These are phyloP conservation scores for Gloeophyllum trabeum DNA, from an alignment of 768 basidiomycete species.

Conservation along the genomic window DNA sequence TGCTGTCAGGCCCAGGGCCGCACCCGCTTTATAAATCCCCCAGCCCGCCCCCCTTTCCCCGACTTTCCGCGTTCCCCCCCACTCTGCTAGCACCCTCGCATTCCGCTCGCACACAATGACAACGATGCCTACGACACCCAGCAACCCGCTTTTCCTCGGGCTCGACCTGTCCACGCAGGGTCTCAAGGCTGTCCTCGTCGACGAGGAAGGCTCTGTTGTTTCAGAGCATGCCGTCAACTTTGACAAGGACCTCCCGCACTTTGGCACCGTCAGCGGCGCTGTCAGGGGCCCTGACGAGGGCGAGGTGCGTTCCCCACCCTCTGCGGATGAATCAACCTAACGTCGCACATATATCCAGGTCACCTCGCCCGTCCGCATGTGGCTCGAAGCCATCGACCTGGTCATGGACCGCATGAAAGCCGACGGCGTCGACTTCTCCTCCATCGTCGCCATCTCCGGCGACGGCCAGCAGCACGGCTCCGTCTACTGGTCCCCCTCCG, in stretches of 20 bases:
- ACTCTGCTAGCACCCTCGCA: too few species aligned
- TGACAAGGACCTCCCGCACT: slow-evolving; percentile 64
- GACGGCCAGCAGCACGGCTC: slow-evolving; percentile 87
- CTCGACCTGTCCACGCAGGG: slow-evolving; percentile 84
- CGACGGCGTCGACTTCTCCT: slow-evolving; percentile 44
- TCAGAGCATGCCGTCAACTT: slow-evolving; percentile 71
- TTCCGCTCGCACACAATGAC: too few species aligned
- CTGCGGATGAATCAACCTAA: too few species aligned
- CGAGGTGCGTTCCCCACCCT: slow-evolving; percentile 23
- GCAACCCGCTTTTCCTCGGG: slow-evolving; percentile 49
- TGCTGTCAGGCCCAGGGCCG: too few species aligned
- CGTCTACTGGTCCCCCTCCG: slow-evolving; percentile 65
- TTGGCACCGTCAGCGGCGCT: slow-evolving; percentile 57
- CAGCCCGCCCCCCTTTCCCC: too few species aligned
- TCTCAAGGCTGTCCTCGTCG: slow-evolving; percentile 64
- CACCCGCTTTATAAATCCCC: too few species aligned
- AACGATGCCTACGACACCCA: too few species aligned
- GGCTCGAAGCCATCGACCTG: slow-evolving; percentile 79
- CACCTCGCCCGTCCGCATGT: slow-evolving; percentile 72
- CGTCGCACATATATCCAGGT: too few species aligned
- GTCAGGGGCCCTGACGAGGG: slow-evolving; percentile 52
- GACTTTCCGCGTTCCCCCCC: too few species aligned
- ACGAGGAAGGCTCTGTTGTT: slow-evolving; percentile 42
- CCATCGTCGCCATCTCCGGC: slow-evolving; percentile 59
- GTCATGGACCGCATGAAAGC: slow-evolving; percentile 51